Evolutionary conservation across 352 stramenopile genomes (phyloP), one percentile per base, ranked within the genome.

Genomic region (Phytophthora gonapodyides): DNA sequence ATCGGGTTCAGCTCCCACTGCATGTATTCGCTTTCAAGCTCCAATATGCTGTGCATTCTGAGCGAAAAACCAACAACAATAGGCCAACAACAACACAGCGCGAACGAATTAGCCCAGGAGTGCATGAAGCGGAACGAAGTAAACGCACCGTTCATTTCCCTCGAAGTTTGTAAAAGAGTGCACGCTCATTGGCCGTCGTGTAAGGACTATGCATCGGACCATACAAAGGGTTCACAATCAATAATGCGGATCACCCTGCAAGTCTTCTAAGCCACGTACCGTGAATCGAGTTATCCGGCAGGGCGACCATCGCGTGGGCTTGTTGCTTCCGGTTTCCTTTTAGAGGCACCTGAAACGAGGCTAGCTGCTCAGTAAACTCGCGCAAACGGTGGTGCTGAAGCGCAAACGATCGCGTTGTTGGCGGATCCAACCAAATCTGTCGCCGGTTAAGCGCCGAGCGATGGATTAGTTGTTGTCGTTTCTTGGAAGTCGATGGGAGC

Each of bases 11-110:
- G 52, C 37, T 88, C 81, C 75, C 75, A 88, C 13, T 85, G 75
- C 78, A 87, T 88, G 51, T 84, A 82, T 47, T 87, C 72, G 35
- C 66, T 84, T 60, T 90, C 81, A 30, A 90, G 72, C 51, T 90
- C 81, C 19, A 87, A 60, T 7, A 85, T 66, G 15, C 52, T 82
- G 59, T 87, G 78, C 13, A 63, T 68, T 37, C 80, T 87, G 49
- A 6, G 1, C 30, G n/a, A 30, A 11, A 35, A 12, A 30, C n/a
- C n/a, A n/a, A n/a, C n/a, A n/a, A 44, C 3, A 35, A 52, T 17
- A 48, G 1, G 27, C 27, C 27, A 31, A 31, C 27, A 54, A 27
- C 15, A 43, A 6, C n/a, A 54, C 4, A 31, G 27, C 27, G 27
- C 27, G 27, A 31, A 31, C 27, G 27, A 8, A 31, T 31, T 31